Base-by-base conservation (phyloP, 768 basidiomycete species). In the Suillus tomentosus region DNA sequence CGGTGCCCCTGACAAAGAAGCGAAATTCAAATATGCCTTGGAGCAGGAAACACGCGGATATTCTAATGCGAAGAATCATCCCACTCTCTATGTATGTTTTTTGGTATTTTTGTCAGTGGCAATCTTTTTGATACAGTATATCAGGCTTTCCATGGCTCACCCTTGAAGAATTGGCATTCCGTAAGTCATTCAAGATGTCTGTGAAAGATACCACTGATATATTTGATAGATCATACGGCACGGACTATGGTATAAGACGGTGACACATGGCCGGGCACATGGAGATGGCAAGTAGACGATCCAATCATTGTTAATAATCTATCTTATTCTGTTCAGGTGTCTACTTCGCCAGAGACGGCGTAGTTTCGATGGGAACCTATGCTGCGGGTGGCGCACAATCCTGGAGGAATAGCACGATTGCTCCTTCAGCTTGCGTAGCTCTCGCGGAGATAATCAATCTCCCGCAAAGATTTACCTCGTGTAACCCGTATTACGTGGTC, bases 1-100 rank as follows among this genome's bases (percentile, higher is more conserved):
- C 13, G 90, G 89, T 5, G 82, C 87, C 1, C 89, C 90, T 4
- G 86, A 87, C 66, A 87, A 88, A 10, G 90, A 91, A 72, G 87
- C 87, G 17, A 86, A 85, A 65, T 89, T 89, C 70, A 77, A 81
- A 48, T 69, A 69, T 6, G 84, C 83, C 7, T 70, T 87, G 22
- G 69, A 70, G 39, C 64, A 68, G 6, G 85, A 86, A 7, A 73
- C 79, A 62, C 27, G 64, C 17, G 66, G 70, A 39, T 74, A 81
- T 64, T 3, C 22, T 0, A 84, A 86, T 67, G 82, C 85, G 8
- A 65, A 54, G 45, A 66, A 69, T 45, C 87, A 83, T 63, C 22
- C 55, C 11, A 39, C 64, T 8, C 27, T 66, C n/a, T 70, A 64
- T 54, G 62, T 60, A 39, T 53, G 65, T 66, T 42, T 24, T 6